phyloP scores from a whole-genome alignment of 2,329 filamentous ascomycete genomes.

The Geosmithia flava region DNA sequence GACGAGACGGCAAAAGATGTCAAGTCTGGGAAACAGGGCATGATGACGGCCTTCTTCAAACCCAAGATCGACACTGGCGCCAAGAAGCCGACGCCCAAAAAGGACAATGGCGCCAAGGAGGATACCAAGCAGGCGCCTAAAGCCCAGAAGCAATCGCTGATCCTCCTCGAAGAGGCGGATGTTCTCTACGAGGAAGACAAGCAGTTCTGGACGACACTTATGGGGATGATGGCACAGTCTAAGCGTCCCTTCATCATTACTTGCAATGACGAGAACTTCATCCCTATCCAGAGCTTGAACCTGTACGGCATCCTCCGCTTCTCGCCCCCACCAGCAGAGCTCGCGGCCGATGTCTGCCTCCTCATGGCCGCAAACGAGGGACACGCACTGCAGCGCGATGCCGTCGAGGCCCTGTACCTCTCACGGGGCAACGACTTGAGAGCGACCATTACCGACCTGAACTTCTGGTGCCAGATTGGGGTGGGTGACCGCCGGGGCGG shows the following conservation, averaged over 20 bases:
- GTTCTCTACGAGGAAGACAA: slow-evolving; percentile 91
- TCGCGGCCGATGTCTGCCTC: slow-evolving; percentile 70
- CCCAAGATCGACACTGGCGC: slow-evolving; percentile 23
- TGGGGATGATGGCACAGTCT: slow-evolving; percentile 67
- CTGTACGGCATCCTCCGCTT: slow-evolving; percentile 79
- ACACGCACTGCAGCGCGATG: slow-evolving; percentile 57
- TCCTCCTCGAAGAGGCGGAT: slow-evolving; percentile 88
- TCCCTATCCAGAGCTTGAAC: slow-evolving; percentile 64
- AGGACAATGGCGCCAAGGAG: slow-evolving; percentile 11
- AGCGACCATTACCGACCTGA: slow-evolving; percentile 69
- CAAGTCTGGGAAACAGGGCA: slow-evolving; percentile 61
- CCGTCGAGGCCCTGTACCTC: slow-evolving; percentile 58
- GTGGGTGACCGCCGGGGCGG: slow-evolving; percentile 83
- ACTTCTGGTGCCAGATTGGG: slow-evolving; percentile 96
- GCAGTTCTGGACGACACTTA: slow-evolving; percentile 80
- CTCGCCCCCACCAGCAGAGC: slow-evolving; percentile 47
- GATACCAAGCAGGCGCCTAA: slow-evolving; percentile 18
- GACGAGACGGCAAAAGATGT: slow-evolving; percentile 33
- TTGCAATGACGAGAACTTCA: slow-evolving; percentile 79
- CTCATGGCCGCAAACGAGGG: slow-evolving; percentile 81
- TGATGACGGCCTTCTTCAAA: slow-evolving; percentile 73
- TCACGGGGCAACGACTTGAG: slow-evolving; percentile 63
- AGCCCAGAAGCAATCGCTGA: slow-evolving; percentile 82
- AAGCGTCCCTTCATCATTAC: slow-evolving; percentile 91
- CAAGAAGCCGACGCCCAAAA: slow-evolving; percentile 10